phyloP scores from a whole-genome alignment of 2,329 filamentous ascomycete genomes.

The Cercospora brassicicola region DNA sequence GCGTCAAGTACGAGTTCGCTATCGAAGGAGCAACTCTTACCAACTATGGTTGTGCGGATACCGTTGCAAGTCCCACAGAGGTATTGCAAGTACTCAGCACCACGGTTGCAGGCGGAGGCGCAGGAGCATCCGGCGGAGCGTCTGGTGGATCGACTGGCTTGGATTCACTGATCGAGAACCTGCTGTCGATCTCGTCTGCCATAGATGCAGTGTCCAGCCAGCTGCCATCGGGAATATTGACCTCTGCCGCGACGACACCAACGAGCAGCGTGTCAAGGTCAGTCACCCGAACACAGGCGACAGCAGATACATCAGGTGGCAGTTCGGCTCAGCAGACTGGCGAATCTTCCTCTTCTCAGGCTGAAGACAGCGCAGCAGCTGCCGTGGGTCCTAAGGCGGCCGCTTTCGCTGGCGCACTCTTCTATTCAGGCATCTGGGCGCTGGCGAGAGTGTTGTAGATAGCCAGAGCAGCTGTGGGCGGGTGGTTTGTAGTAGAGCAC shows the following conservation, averaged over 20 bases:
- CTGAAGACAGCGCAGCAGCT: background rate
- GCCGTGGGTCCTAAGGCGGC: background rate
- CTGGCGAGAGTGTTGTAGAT: background rate
- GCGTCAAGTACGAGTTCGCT: background rate
- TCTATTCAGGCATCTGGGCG: background rate
- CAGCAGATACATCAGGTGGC: background rate
- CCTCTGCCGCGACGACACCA: background rate
- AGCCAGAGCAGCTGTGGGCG: background rate
- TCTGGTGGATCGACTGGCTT: background rate
- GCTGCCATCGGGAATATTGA: background rate
- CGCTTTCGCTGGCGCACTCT: background rate
- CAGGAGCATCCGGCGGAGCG: background rate
- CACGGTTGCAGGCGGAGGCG: background rate
- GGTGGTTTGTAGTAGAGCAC: background rate
- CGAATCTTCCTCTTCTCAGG: background rate
- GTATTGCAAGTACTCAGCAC: background rate
- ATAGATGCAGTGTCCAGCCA: background rate
- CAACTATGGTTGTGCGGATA: background rate
- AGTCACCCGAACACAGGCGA: background rate
- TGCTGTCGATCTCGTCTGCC: background rate
- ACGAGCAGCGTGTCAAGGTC: background rate
- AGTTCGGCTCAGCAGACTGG: background rate
- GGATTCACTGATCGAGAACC: background rate
- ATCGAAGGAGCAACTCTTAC: background rate
- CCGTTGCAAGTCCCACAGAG: background rate